Percentiles rank a stretch among this genome's conserved stretches.
phyloP scores from a whole-genome alignment of 768 basidiomycete genomes.

The Lactarius quietus region DNA sequence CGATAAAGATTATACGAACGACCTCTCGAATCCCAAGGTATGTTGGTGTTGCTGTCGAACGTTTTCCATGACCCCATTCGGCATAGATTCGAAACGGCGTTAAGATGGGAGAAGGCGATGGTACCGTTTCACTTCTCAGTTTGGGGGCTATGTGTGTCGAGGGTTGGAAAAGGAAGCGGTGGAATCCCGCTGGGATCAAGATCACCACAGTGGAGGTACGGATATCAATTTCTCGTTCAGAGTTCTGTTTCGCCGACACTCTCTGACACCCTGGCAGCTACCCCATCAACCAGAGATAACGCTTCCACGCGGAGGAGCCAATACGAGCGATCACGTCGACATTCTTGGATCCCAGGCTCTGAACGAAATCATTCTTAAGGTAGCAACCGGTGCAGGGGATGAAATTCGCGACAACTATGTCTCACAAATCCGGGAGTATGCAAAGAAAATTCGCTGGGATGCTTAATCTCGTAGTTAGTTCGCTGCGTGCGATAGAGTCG shows the following conservation, averaged over 20 bases:
- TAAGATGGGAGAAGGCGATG: slow-evolving; percentile 93
- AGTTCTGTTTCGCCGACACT: neutral
- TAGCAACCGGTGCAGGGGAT: slow-evolving; percentile 78
- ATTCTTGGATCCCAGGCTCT: slow-evolving; percentile 65
- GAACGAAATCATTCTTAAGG: slow-evolving; percentile 88
- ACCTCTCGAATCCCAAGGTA: slow-evolving; percentile 54
- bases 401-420: slow-evolving; percentile 68
- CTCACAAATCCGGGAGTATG: slow-evolving; percentile 76
- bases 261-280: slow-evolving; percentile 43
- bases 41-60: neutral
- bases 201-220: slow-evolving; percentile 83
- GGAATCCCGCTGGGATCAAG: slow-evolving; percentile 91
- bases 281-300: slow-evolving; percentile 70
- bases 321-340: slow-evolving; percentile 86
- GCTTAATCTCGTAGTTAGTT: neutral
- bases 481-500: neutral
- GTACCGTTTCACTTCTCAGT: slow-evolving; percentile 82
- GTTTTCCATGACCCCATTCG: too few species aligned
- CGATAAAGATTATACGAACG: slow-evolving; percentile 76
- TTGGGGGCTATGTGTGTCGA: slow-evolving; percentile 96
- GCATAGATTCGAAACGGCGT: slow-evolving; percentile 73
- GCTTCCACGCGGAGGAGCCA: slow-evolving; percentile 86
- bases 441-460: slow-evolving; percentile 76
- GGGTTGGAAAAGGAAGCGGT: slow-evolving; percentile 84
- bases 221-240: neutral